Evolutionary conservation across 768 basidiomycete species (phyloP), one percentile per base, ranked within the genome.

Genomic region (Cystobasidium onofrii): DNA sequence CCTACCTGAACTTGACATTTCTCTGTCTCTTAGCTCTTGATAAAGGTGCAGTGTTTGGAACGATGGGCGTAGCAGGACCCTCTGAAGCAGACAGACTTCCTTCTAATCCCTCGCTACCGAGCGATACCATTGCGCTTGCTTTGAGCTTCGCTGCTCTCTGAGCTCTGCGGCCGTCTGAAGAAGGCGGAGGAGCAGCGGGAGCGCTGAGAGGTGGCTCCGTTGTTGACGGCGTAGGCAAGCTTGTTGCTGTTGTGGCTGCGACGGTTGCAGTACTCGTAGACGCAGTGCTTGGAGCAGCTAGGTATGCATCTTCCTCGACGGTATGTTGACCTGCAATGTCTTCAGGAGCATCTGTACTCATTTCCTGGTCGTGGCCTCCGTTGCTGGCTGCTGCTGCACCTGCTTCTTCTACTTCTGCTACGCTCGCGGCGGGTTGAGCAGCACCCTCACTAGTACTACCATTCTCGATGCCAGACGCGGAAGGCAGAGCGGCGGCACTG

Each of bases 1-100:
- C 65, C 17, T 33, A 67, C 65, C 65, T 67, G 44, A 67, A 52
- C 46, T 67, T 67, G n/a, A 67, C 65, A 52, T 44, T 67, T 33
- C 44, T 52, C 25, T 31, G 41, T 43, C 44, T 44, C 44, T 50
- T 67, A 13, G 44, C 65, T 52, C 65, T 41, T 31, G 43, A 25
- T 9, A 44, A n/a, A 2, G 46, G 65, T 44, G 65, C 43, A 41
- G 46, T 50, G n/a, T 50, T 50, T 20, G 65, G 63, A 13, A 36
- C 33, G 3, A 27, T 29, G 41, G 63, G 43, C 23, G 34, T 64
- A 64, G 57, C 9, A 60, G 57, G 57, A 60, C 33, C 33, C 15
- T 60, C 25, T 6, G 57, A 29, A 60, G 29, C 57, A 20, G 57
- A 34, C 57, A 60, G 27, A 13, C 25, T 27, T 34, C 25, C 57